Percentiles rank a stretch among this genome's conserved stretches.
Evolutionary conservation across 225 moss, liverwort and hornwort genomes (phyloP).

Genomic region (Bryum argenteum): DNA sequence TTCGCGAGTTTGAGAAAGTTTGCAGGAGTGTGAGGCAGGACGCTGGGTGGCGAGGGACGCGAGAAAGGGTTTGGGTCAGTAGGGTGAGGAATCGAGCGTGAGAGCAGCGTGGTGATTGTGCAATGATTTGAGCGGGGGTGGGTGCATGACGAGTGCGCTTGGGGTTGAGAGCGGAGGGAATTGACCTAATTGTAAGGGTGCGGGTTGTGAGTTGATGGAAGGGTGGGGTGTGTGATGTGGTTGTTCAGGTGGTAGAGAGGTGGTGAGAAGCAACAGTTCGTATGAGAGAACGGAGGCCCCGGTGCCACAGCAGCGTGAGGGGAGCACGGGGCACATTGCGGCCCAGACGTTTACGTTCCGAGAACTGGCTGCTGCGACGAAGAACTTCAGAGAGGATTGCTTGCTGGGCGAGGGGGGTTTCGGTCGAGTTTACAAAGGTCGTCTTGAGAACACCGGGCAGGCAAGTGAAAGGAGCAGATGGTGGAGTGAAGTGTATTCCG

Average conservation of each 20-base stretch:
- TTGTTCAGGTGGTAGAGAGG: slow-evolving; percentile 55
- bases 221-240: neutral
- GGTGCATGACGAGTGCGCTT: neutral
- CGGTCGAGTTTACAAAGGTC: slow-evolving; percentile 96
- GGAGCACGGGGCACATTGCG: slow-evolving; percentile 74
- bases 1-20: neutral
- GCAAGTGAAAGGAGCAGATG: slow-evolving; percentile 47
- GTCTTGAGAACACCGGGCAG: slow-evolving; percentile 92
- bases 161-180: neutral
- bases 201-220: slow-evolving; percentile 14
- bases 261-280: slow-evolving; percentile 53
- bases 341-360: slow-evolving; percentile 98
- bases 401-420: slow-evolving; percentile 97
- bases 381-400: slow-evolving; percentile 95
- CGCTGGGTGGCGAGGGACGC: neutral
- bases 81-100: neutral
- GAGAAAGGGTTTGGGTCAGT: no score
- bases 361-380: slow-evolving; percentile 95
- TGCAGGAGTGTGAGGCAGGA: neutral
- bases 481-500: neutral
- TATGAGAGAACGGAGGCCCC: slow-evolving; percentile 70
- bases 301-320: slow-evolving; percentile 46
- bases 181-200: slow-evolving; percentile 22
- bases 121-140: neutral
- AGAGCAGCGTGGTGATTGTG: neutral